Evolutionary conservation across 805 yeast genomes (phyloP).

Genomic region (Sugiyamaella chiloensis): DNA sequence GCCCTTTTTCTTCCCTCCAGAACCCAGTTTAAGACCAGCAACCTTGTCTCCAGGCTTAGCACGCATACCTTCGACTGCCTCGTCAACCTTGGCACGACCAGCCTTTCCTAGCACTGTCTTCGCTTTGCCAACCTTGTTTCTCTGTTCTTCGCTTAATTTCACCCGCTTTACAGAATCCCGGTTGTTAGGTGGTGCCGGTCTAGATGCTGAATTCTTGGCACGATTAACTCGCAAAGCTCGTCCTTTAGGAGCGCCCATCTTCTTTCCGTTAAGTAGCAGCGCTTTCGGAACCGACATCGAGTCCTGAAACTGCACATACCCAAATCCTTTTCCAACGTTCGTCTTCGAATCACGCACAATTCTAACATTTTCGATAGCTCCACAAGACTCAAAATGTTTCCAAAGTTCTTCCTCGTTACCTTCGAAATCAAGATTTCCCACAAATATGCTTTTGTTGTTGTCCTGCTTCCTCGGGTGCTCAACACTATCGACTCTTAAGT

Average conservation of each 20-base stretch:
- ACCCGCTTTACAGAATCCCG: slow-evolving; percentile 26
- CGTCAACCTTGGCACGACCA: slow-evolving; percentile 61
- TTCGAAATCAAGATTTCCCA: slow-evolving; percentile 92
- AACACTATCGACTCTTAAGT: slow-evolving; percentile 88
- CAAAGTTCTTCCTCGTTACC: slow-evolving; percentile 87
- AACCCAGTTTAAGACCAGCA: slow-evolving; percentile 57
- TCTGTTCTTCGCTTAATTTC: slow-evolving; percentile 60
- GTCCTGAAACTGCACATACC: slow-evolving; percentile 79
- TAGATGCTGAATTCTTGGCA: slow-evolving; percentile 45
- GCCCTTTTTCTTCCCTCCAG: slow-evolving; percentile 31
- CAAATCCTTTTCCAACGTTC: slow-evolving; percentile 96
- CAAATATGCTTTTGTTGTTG: slow-evolving; percentile 77
- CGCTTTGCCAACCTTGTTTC: slow-evolving; percentile 78
- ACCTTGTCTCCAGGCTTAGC: slow-evolving; percentile 65
- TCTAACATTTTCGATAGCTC: slow-evolving; percentile 83
- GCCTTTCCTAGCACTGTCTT: slow-evolving; percentile 71
- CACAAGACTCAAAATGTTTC: slow-evolving; percentile 67
- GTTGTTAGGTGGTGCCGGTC: slow-evolving; percentile 8
- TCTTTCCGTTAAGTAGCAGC: slow-evolving; percentile 68
- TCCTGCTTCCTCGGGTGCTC: slow-evolving; percentile 87
- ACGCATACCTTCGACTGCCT: slow-evolving; percentile 70
- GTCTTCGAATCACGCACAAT: slow-evolving; percentile 89
- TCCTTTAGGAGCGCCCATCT: slow-evolving; percentile 38
- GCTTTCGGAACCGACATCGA: slow-evolving; percentile 75
- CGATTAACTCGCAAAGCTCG: slow-evolving; percentile 77